Conservation (phyloP, 257 asterid species). For the Solanum pimpinellifolium region DNA sequence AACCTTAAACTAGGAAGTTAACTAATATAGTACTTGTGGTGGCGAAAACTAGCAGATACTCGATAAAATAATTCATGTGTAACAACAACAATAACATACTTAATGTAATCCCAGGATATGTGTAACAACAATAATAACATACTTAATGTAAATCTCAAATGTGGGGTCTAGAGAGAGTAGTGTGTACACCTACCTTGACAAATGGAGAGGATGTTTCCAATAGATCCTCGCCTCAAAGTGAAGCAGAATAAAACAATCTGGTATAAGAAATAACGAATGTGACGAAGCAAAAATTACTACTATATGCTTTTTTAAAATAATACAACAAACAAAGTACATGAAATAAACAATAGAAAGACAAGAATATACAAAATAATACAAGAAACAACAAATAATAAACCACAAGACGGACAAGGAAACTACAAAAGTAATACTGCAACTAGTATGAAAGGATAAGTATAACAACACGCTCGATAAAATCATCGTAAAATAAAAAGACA, state of each 20-base stretch:
- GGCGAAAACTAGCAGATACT: neutral
- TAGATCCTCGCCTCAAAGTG: neutral
- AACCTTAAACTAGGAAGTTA: neutral
- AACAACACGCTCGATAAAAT: neutral
- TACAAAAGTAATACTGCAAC: neutral
- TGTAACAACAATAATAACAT: neutral
- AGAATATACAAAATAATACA: neutral
- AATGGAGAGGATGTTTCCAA: fast-evolving
- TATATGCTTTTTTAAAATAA: neutral
- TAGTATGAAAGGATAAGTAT: neutral
- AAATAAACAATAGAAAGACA: neutral
- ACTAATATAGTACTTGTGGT: neutral
- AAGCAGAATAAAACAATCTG: neutral
- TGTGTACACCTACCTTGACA: fast-evolving
- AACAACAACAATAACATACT: neutral
- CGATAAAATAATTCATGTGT: neutral
- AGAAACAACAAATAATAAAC: neutral
- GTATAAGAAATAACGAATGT: fast-evolving
- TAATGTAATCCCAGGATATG: neutral
- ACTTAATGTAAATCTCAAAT: neutral
- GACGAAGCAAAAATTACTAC: neutral
- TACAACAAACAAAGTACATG: neutral
- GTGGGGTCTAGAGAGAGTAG: neutral
- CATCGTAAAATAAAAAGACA: too few relatives aligned
- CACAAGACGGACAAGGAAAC: neutral